phyloP scores from a whole-genome alignment of 768 basidiomycete genomes.

The Suillus lakei region DNA sequence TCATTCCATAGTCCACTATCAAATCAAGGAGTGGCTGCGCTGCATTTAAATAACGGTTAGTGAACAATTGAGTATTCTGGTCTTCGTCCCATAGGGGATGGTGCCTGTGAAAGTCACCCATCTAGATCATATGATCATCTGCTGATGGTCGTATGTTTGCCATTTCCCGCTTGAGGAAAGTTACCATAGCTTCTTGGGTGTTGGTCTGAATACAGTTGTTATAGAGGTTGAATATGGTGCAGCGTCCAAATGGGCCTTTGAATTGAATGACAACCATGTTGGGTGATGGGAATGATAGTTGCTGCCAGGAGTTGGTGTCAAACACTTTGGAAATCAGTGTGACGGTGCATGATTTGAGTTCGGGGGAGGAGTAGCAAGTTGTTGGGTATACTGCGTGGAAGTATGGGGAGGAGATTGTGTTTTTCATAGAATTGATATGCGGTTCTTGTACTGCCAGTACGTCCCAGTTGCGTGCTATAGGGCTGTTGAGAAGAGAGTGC shows the following conservation, averaged over 20 bases:
- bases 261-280: neutral
- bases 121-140: slow-evolving; percentile 23
- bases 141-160: neutral
- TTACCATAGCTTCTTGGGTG: neutral
- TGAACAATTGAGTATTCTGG: slow-evolving; percentile 20
- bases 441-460: neutral
- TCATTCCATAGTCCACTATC: too few relatives aligned
- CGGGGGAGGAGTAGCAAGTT: neutral
- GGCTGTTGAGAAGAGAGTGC: too few relatives aligned
- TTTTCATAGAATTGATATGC: neutral
- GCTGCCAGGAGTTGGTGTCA: neutral
- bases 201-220: neutral
- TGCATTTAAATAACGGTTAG: neutral
- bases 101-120: slow-evolving; percentile 31
- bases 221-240: neutral
- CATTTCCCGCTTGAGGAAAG: neutral
- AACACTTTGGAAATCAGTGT: neutral
- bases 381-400: neutral
- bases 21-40: too few relatives aligned
- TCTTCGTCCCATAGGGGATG: slow-evolving; percentile 29
- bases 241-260: neutral
- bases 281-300: neutral
- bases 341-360: neutral
- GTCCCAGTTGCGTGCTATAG: too few relatives aligned
- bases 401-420: neutral